Evolutionary conservation across 148 eudicot species (phyloP), one percentile per base, ranked within the genome.

Genomic region (Gaultheria prostrata): DNA sequence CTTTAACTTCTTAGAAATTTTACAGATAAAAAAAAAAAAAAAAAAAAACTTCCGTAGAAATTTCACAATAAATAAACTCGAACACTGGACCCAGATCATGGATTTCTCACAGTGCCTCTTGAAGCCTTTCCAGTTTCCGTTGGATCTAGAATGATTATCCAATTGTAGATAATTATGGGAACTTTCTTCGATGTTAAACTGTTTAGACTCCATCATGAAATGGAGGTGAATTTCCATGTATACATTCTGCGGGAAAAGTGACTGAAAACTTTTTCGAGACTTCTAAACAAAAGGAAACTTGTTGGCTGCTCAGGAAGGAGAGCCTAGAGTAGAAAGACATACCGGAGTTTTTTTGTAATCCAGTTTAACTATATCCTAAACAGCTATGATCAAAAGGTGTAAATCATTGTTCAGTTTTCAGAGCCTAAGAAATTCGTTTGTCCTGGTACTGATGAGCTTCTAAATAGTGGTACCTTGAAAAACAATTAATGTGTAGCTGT

Each of bases 221-320:
- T 79, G 71, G 45, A 61, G 48, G 71, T 35, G 51, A 59, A 21
- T 35, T 56, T 56, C 73, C 73, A 59, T 57, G 35, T 1, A 14
- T 39, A 65, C 51, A 17, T 11, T 80, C 54, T n/a, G 74, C 30
- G n/a, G 48, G 28, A 59, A 6, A 48, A 49, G 28, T 18, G 8
- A 8, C 4, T 50, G 3, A 45, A 49, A 76, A 24, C 33, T 7
- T 24, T 24, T 43, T 72, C 28, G 1, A 49, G 33, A 49, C 14
- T 79, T 43, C 33, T 21, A 61, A n/a, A 61, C 61, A n/a, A 43
- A 80, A 78, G 67, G 61, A 45, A 80, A 61, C 53, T n/a, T 80
- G 33, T 61, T 39, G 54, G 2, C 15, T 4, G 80, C 26, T 28
- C 20, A 54, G 1, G 26, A 56, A 56, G 30, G 18, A 54, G 8